Evolutionary conservation across 495 filamentous ascomycete genomes (phyloP), one percentile per base, ranked within the genome.

Genomic region (Peziza echinospora): DNA sequence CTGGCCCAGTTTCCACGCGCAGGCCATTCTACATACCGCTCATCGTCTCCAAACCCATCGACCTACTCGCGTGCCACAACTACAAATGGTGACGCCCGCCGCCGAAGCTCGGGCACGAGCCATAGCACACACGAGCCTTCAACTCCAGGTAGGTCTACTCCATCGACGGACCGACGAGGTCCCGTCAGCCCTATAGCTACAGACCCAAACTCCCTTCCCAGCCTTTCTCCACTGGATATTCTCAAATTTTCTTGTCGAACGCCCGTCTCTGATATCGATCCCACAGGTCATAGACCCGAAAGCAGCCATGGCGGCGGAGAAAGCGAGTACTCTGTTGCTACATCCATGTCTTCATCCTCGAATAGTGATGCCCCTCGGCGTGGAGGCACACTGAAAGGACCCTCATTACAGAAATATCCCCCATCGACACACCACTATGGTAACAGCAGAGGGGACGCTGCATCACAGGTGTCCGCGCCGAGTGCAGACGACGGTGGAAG

Each of bases 181-280:
- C n/a, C n/a, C n/a, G n/a, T n/a, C n/a, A n/a, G n/a, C 51, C 53
- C 44, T 24, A 5, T 64, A 72, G 16, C 72, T 78, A 51, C 72
- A 78, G 8, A 43, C 8, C 10, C 41, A 19, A 43, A 43, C 21
- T 43, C 56, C 41, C 86, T 86, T 26, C 85, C 94, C 58, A 92
- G 96, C 53, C 82, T 85, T 17, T 93, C 93, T 57, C 89, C 87
- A 4, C 75, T 82, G 54, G 89, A 99, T 60, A 91, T 89, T 25
- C 96, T 96, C 91, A 96, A 89, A 1, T 93, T 96, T 81, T 82
- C 93, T 52, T 96, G 91, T 63, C 76, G 89, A 48, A 77, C 81
- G 0, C 77, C 82, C 41, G 79, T 80, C 39, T 93, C 85, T 19
- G 86, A 91, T 39, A 75, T 78, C 44, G 87, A 81, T 62, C 83